phyloP scores from a whole-genome alignment of 805 yeast species.

The Candida koratica region DNA sequence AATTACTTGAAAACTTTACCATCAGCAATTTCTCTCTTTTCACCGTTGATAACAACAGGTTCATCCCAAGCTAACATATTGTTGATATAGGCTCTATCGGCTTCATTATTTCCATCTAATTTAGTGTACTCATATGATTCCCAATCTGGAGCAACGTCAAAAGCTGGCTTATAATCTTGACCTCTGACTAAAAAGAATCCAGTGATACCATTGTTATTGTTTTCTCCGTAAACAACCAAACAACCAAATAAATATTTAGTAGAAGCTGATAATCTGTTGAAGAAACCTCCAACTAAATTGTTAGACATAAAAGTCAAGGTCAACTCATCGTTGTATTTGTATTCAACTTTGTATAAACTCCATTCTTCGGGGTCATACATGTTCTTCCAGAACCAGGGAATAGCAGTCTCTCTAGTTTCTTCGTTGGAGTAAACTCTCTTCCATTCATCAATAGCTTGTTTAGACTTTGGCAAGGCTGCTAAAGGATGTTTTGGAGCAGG shows the following conservation, averaged over 20 bases:
- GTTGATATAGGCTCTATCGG: conserved; percentile 73
- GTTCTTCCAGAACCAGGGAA: conserved; percentile 96
- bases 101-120: conserved; percentile 75
- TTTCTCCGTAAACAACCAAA: conserved; percentile 95
- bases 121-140: conserved; percentile 84
- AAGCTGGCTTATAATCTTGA: conserved; percentile 84
- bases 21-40: conserved; percentile 83
- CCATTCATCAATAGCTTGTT: conserved; percentile 81
- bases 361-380: conserved; percentile 88
- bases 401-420: conserved; percentile 89
- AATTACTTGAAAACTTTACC: conserved; percentile 98
- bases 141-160: conserved; percentile 99
- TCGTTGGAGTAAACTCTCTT: conserved; percentile 95
- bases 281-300: conserved; percentile 97
- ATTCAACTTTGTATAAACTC: conserved; percentile 92
- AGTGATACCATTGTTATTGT: conserved; percentile 95
- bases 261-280: conserved; percentile 89
- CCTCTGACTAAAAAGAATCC: conserved; percentile 97
- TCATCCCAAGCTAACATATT: conserved; percentile 99
- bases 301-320: conserved; percentile 97
- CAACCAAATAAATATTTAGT: conserved; percentile 92
- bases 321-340: conserved; percentile 97
- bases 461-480: conserved; percentile 71
- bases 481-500: conserved; percentile 90
- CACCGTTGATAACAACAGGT: conserved; percentile 80